Evolutionary conservation across 306 rosid species (phyloP), one percentile per base, ranked within the genome.

Genomic region (Vigna angularis): DNA sequence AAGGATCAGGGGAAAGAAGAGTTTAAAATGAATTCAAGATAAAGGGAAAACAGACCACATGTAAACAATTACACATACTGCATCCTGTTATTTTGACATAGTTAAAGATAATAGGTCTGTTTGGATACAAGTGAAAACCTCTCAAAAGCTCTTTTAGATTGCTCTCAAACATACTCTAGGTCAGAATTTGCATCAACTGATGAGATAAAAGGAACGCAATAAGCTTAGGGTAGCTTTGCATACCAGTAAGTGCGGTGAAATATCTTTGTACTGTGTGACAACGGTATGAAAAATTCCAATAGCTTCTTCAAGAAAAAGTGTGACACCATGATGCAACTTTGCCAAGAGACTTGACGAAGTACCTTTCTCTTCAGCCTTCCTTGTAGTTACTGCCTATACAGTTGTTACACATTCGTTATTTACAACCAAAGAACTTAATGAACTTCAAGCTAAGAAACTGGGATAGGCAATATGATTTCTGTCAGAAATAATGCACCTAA

Each of bases 281-380:
- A 44, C 87, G 22, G 75, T 57, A 56, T n/a, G 24, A 55, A 87
- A 71, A 78, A 71, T 12, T 45, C 55, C 68, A 42, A 74, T 70
- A 45, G 97, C 89, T 80, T 93, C 92, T 53, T 82, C 89, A 52
- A 93, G 97, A n/a, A 86, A 90, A 73, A 82, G 80, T 40, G 79
- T 71, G 78, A 90, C 85, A 66, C 97, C 97, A 55, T 75, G 73
- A 79, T 93, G 92, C 82, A 93, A 82, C 90, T 93, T 93, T 59
- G 97, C 86, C 79, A 93, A 70, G 62, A 93, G 96, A 83, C 92
- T 80, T 10, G 82, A 16, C 38, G 86, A 87, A 63, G 79, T 85
- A 17, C 90, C 92, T 74, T 87, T 93, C 81, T 83, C 92, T 85
- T 90, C 94, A 20, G 97, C 97, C 85, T 80, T 88, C 87, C 83